Conservation (phyloP, 1,284 basidiomycete genomes). For the Pyrrhoderma noxium region DNA sequence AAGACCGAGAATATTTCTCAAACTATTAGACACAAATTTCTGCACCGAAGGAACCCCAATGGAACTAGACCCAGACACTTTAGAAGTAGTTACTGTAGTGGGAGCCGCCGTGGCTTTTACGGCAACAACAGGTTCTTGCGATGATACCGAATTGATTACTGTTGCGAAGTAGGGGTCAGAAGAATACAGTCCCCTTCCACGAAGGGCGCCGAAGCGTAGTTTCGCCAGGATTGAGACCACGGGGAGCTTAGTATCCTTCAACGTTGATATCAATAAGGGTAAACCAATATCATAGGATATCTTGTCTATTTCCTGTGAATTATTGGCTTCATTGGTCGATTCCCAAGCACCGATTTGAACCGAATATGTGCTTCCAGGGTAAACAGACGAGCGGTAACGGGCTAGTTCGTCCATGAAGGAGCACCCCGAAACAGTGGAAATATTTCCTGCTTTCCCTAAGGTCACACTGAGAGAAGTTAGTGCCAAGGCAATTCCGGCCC, state of each 20-base stretch:
- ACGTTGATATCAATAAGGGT: slow-evolving; percentile 22
- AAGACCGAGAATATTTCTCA: slow-evolving; percentile 10
- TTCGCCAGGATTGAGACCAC: slow-evolving; percentile 1
- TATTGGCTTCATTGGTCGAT: slow-evolving; percentile 20
- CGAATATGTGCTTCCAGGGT: slow-evolving; percentile 23
- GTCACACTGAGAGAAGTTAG: slow-evolving; percentile 22
- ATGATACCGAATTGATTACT: background rate
- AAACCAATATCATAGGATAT: slow-evolving; percentile 24
- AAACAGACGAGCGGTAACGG: slow-evolving; percentile 22
- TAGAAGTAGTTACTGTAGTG: background rate
- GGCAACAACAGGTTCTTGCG: background rate
- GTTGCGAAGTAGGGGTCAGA: slow-evolving; percentile 2
- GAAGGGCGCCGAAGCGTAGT: slow-evolving; percentile 1
- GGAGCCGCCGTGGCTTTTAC: background rate
- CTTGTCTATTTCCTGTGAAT: background rate
- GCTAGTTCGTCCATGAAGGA: slow-evolving; percentile 29
- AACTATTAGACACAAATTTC: slow-evolving; percentile 5
- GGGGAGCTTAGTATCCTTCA: background rate
- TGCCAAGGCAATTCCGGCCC: background rate
- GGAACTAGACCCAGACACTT: background rate
- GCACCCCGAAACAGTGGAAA: slow-evolving; percentile 27
- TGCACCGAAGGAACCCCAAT: slow-evolving; percentile 4
- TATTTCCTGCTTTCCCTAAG: slow-evolving; percentile 26
- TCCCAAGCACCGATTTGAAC: slow-evolving; percentile 29
- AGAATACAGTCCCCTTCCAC: slow-evolving; percentile 2